Evolutionary conservation across 805 yeast species (phyloP), one percentile per base, ranked within the genome.

Genomic region (Metschnikowia cerradonensis): DNA sequence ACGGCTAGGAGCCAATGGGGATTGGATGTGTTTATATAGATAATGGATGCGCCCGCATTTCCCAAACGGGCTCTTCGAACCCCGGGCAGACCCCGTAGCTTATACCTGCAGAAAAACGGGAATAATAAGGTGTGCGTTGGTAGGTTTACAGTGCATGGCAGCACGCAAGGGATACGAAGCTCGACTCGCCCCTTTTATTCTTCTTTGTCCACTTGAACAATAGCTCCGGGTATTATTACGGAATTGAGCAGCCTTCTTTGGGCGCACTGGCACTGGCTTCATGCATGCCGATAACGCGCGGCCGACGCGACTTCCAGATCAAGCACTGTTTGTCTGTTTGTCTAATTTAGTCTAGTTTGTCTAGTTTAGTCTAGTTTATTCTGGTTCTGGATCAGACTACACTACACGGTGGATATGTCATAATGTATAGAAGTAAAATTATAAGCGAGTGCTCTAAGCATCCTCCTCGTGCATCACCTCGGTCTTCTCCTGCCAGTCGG

Each of bases 401-500:
- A 8, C 30, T 26, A 26, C 30, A 33, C 6, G 31, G 22, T 2
- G 33, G 20, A 32, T 31, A 14, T 26, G n/a, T 11, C 30, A 42
- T 11, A 17, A 26, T 13, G 11, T 19, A 41, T 26, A 26, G 10
- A 41, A 26, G 35, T 26, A 17, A 15, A 17, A 26, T 26, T 26
- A 26, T 26, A 26, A 26, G 30, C 11, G 19, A 14, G 11, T n/a
- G 30, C n/a, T 32, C 47, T 44, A 53, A 19, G 50, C 50, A 17
- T 48, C 40, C 48, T 83, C 88, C 49, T 79, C 68, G 59, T 81
- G 84, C 53, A 76, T 68, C 17, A 67, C 73, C 52, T 76, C 81
- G 22, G 81, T 70, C 68, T 81, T 79, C 33, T 83, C 84, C 55
- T 80, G 76, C 88, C 88, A 83, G 53, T 77, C 82, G 4, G 77